Conservation (phyloP, 2,329 filamentous ascomycete genomes). For the Teratosphaeriaceae sp. region DNA sequence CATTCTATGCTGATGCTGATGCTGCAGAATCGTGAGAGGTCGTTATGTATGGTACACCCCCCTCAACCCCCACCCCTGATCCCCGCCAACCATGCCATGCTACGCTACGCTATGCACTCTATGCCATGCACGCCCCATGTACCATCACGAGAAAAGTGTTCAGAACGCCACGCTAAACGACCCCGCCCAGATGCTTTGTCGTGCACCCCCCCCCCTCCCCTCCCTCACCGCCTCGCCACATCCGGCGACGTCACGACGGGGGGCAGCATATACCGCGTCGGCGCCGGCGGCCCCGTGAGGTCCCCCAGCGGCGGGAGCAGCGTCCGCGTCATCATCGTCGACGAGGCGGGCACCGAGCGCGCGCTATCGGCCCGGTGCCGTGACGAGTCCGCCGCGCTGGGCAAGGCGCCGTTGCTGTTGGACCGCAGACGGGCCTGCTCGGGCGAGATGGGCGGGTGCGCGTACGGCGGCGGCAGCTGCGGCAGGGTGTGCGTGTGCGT, state of each 20-base stretch:
- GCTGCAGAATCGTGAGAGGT: not conserved
- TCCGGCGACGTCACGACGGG: slow-evolving; percentile 25
- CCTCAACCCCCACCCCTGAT: no score
- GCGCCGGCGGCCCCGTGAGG: slow-evolving; percentile 16
- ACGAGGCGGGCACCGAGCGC: slow-evolving; percentile 19
- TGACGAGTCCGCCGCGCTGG: slow-evolving; percentile 12
- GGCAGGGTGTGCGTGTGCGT: slow-evolving; percentile 29
- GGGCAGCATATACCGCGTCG: slow-evolving; percentile 22
- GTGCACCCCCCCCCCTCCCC: not conserved
- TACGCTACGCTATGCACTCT: not conserved
- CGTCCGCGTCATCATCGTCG: slow-evolving; percentile 9
- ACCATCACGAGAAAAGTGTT: no score
- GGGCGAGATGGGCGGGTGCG: slow-evolving; percentile 23
- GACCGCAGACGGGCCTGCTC: slow-evolving; percentile 21
- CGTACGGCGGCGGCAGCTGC: slow-evolving; percentile 21
- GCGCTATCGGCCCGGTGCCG: slow-evolving; percentile 28
- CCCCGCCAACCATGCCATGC: not conserved
- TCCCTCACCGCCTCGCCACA: slow-evolving; percentile 2
- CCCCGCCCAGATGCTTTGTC: not conserved
- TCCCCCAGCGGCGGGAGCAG: slow-evolving; percentile 24
- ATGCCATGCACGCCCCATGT: not conserved
- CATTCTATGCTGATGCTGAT: not conserved
- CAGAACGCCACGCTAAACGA: slow-evolving; percentile 2
- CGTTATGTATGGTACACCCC: slow-evolving; percentile 2
- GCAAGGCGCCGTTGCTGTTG: slow-evolving; percentile 20